phyloP scores from a whole-genome alignment of 495 filamentous ascomycete species.

The Aspergillus panamensis region DNA sequence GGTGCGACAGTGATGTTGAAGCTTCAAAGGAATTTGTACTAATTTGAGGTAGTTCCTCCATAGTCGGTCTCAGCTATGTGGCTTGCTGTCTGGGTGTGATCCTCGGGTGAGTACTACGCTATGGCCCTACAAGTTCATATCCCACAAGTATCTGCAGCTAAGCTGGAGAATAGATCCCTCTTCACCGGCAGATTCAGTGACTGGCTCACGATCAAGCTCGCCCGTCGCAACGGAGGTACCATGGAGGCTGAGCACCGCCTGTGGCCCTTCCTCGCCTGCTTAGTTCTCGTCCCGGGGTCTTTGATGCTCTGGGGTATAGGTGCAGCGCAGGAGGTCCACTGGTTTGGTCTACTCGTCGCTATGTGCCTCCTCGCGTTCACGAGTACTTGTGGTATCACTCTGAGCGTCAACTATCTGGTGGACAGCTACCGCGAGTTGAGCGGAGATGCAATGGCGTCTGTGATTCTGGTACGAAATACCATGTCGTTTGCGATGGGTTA shows the following conservation, averaged over 20 bases:
- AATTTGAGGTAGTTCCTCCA: constrained; percentile 39
- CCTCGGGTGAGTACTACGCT: constrained; percentile 35
- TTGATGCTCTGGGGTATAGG: constrained; percentile 68
- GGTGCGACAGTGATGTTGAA: constrained; percentile 27
- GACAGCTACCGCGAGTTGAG: constrained; percentile 62
- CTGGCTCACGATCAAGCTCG: constrained; percentile 54
- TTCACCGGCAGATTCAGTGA: constrained; percentile 57
- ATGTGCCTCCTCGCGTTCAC: constrained; percentile 57
- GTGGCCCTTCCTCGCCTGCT: constrained; percentile 56
- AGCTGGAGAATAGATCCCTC: constrained; percentile 29
- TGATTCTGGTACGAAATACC: constrained; percentile 64
- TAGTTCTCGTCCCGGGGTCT: constrained; percentile 53
- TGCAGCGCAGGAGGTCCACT: constrained; percentile 56
- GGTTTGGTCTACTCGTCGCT: constrained; percentile 61
- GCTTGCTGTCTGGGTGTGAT: constrained; percentile 55
- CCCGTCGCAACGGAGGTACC: constrained; percentile 58
- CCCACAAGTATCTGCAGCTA: not conserved
- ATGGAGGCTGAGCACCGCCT: constrained; percentile 62
- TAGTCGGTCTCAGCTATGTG: constrained; percentile 61
- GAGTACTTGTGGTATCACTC: constrained; percentile 55
- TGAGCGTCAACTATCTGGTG: constrained; percentile 60
- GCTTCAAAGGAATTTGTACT: not conserved
- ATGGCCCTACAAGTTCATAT: no score
- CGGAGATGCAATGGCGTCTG: constrained; percentile 59
- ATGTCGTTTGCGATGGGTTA: constrained; percentile 61